Base-by-base conservation (phyloP, 83 land plant genomes). In the Diphasiastrum complanatum region DNA sequence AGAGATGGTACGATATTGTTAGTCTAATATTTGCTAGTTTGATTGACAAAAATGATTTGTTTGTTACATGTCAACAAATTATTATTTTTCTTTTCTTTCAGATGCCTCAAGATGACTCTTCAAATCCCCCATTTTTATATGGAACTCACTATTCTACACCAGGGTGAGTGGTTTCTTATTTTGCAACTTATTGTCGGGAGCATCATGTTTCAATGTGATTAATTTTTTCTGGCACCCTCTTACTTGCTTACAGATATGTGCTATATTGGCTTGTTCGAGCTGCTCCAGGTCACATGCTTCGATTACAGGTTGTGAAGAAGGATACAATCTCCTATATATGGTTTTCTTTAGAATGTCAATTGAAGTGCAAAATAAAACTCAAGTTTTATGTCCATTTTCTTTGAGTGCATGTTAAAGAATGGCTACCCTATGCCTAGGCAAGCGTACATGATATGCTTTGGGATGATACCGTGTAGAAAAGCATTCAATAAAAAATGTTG, bases 91-190 rank as follows among this genome's bases (percentile, higher is more conserved):
- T 56, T 27, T 12, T 1, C 22, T 35, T n/a, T 38, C 33, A 76
- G 79, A 76, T 76, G 65, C 36, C 59, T 31, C 60, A 67, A 28
- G 72, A 63, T 16, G 78, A 63, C 33, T 26, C 25, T 27, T 66
- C 80, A 22, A 47, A 68, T 48, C 69, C 54, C 4, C 80, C 80
- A 6, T 78, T 78, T 46, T 57, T 78, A 5, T 78, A 78, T 74
- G 80, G 80, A 51, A 78, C 80, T 20, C 80, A 78, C 60, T 78
- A 78, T 68, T 78, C 80, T 23, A 68, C 80, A 3, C 80, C 80
- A 20, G 80, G 80, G 80, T 78, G 53, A 64, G 79, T 29, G 16
- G 11, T 66, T 14, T 61, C 36, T 33, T n/a, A 2, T 33, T 12
- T 5, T 20, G 12, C 51, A 49, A 5, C 19, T 49, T 49, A 19